A percentile compares a stretch with the other conserved stretches of the same genome.
phyloP scores from a whole-genome alignment of 2,329 filamentous ascomycete species.

The Trichoderma harzianum region DNA sequence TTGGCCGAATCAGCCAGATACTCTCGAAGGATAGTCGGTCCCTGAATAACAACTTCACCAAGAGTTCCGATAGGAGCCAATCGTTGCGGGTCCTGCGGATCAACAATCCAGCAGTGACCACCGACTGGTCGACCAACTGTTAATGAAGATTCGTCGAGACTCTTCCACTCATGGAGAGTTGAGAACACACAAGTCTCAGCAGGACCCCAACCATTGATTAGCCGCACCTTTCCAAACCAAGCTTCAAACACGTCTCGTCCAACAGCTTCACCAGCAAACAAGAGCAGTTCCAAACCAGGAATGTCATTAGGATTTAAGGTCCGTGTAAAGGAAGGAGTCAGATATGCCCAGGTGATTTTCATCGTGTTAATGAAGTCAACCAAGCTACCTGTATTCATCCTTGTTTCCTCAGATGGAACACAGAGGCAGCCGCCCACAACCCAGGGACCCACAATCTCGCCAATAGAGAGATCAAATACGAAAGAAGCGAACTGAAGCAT shows the following conservation, averaged over 20 bases:
- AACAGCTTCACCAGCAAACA: conserved; percentile 21
- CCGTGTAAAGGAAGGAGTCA: conserved; percentile 21
- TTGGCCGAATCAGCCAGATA: conserved; percentile 32
- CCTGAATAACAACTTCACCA: conserved; percentile 22
- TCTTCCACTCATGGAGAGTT: conserved; percentile 18
- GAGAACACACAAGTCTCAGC: conserved; percentile 20
- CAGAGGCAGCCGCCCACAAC: conserved; percentile 20
- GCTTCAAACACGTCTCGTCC: conserved; percentile 16
- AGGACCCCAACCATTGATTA: conserved; percentile 24
- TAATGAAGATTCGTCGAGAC: conserved; percentile 2
- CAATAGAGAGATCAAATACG: conserved; percentile 21
- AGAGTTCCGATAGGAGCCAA: conserved; percentile 15
- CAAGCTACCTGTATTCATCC: conserved; percentile 11
- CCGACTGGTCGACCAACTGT: conserved; percentile 16
- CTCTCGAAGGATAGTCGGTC: conserved; percentile 42
- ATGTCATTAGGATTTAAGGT: conserved; percentile 18
- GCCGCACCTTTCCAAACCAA: conserved; percentile 18
- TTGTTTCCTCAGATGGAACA: conserved; percentile 19
- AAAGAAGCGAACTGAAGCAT: conserved; percentile 23
- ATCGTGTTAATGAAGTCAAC: conserved; percentile 13
- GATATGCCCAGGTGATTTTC: conserved; percentile 9
- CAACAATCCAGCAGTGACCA: conserved; percentile 16
- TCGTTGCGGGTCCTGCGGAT: conserved; percentile 10
- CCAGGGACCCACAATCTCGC: conserved; percentile 20
- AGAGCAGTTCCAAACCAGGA: conserved; percentile 17